Percentiles rank a stretch among this genome's conserved stretches.
phyloP scores from a whole-genome alignment of 1,139 yeast species.

The Suhomyces panamericanus region DNA sequence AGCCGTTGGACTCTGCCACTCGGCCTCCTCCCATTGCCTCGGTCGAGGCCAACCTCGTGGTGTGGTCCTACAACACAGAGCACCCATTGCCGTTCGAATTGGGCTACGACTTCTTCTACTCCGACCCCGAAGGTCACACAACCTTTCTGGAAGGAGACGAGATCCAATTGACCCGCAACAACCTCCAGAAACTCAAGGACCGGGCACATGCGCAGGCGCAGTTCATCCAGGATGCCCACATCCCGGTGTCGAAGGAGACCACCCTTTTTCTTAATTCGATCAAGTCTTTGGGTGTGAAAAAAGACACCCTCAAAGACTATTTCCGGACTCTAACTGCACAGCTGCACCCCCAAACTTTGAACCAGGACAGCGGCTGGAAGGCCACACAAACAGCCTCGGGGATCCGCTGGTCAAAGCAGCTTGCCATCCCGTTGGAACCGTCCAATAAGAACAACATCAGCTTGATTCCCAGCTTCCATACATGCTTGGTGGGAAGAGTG shows the following conservation, averaged over 20 bases:
- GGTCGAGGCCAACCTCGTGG: slow-evolving; percentile 40
- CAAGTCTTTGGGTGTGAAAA: slow-evolving; percentile 41
- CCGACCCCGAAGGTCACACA: slow-evolving; percentile 22
- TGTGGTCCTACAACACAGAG: slow-evolving; percentile 46
- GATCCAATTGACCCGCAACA: slow-evolving; percentile 35
- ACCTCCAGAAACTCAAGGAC: slow-evolving; percentile 40
- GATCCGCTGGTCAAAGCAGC: slow-evolving; percentile 31
- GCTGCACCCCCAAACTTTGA: slow-evolving; percentile 25
- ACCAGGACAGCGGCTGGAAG: slow-evolving; percentile 32
- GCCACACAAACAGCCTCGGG: slow-evolving; percentile 21
- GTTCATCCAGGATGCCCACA: slow-evolving; percentile 36
- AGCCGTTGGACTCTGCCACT: slow-evolving; percentile 22
- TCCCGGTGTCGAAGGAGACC: slow-evolving; percentile 35
- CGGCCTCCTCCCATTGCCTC: slow-evolving; percentile 35
- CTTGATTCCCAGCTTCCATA: slow-evolving; percentile 45
- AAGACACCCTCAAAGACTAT: slow-evolving; percentile 42
- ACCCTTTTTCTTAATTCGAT: slow-evolving; percentile 42
- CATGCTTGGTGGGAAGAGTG: slow-evolving; percentile 44
- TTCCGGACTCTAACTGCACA: slow-evolving; percentile 29
- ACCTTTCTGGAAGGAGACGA: slow-evolving; percentile 14
- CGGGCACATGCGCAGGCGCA: slow-evolving; percentile 34
- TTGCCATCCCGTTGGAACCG: slow-evolving; percentile 33
- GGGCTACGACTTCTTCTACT: slow-evolving; percentile 46
- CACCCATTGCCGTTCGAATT: slow-evolving; percentile 44
- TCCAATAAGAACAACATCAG: slow-evolving; percentile 42